Base-by-base conservation (phyloP, 495 filamentous ascomycete genomes). In the Lasiosphaeris hirsuta region DNA sequence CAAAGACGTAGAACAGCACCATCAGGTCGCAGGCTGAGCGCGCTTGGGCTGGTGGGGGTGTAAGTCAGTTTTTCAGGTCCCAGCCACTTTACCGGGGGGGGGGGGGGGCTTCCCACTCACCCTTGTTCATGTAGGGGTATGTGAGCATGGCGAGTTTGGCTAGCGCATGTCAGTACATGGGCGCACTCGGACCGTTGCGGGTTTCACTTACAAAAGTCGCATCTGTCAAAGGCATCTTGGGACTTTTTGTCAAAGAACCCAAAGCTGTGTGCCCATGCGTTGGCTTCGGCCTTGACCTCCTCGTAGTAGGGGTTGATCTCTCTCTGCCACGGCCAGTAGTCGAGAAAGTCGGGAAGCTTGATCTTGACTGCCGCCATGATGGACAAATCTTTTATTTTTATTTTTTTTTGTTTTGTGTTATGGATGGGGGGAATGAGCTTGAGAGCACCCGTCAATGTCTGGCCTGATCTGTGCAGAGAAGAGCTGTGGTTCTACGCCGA, bases 1-100 rank as follows among this genome's bases (percentile, higher is more conserved):
- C 56, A 11, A 36, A 39, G 17, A 53, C 40, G 34, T 53, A 58
- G 48, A 58, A 46, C 34, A 53, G 23, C 19, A n/a, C 47, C 47
- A 58, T 58, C 19, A 58, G 49, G 17, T 52, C 49, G 39, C 51
- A 54, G 4, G 51, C 40, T 0, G 51, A 43, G 11, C 39, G 15
- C 10, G 40, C 40, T 17, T 44, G 51, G n/a, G 39, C 51, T 54
- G 1, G 0, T n/a, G n/a, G 13, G 11, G 3, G 3, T 47, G 17
- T 47, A 11, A 47, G 44, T 47, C 18, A n/a, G n/a, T n/a, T n/a
- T n/a, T n/a, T n/a, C n/a, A n/a, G n/a, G n/a, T n/a, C n/a, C n/a
- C n/a, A n/a, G n/a, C n/a, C n/a, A n/a, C n/a, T n/a, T n/a, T n/a
- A n/a, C n/a, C n/a, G n/a, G n/a, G n/a, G n/a, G n/a, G n/a, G n/a